phyloP scores from a whole-genome alignment of 106 monocot genomes.

The Acorus gramineus region DNA sequence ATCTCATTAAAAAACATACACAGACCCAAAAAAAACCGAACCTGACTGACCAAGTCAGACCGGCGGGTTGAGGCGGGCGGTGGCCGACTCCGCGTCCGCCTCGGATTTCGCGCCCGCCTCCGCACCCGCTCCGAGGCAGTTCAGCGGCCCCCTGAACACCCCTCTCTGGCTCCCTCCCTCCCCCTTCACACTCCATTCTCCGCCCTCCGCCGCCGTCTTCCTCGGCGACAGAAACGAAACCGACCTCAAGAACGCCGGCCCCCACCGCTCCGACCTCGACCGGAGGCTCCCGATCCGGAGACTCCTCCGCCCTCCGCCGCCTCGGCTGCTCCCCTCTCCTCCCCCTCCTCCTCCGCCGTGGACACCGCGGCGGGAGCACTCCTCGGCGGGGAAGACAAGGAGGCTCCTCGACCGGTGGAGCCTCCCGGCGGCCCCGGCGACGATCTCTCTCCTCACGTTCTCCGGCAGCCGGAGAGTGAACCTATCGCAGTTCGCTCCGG shows the following conservation, averaged over 20 bases:
- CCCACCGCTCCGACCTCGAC: conserved; percentile 33
- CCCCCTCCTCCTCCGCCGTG: conserved; percentile 1
- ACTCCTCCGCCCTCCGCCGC: conserved; percentile 13
- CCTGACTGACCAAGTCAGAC: too few species aligned
- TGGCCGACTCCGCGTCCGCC: conserved; percentile 1
- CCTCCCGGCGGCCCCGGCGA: conserved; percentile 11
- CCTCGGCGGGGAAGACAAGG: conserved; percentile 13
- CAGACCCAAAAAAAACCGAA: too few species aligned
- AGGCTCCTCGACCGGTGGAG: conserved; percentile 39
- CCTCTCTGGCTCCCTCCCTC: conserved; percentile 26
- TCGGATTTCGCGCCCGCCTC: not conserved
- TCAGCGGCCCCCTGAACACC: conserved; percentile 19
- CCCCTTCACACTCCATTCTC: not conserved
- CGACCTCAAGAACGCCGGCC: conserved; percentile 29
- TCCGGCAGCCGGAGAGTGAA: conserved; percentile 78
- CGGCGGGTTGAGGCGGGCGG: not conserved
- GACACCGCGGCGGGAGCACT: conserved; percentile 26
- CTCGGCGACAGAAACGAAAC: conserved; percentile 34
- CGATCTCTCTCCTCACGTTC: conserved; percentile 36
- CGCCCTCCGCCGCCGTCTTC: conserved; percentile 19
- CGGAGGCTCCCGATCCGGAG: conserved; percentile 15
- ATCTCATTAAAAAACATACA: too few species aligned
- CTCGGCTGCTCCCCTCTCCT: conserved; percentile 24
- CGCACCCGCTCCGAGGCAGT: conserved; percentile 6
- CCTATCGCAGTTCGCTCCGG: conserved; percentile 51